Evolutionary conservation across 192 early-diverging fungal genomes (phyloP).

Genomic region (Entomortierella parvispora): DNA sequence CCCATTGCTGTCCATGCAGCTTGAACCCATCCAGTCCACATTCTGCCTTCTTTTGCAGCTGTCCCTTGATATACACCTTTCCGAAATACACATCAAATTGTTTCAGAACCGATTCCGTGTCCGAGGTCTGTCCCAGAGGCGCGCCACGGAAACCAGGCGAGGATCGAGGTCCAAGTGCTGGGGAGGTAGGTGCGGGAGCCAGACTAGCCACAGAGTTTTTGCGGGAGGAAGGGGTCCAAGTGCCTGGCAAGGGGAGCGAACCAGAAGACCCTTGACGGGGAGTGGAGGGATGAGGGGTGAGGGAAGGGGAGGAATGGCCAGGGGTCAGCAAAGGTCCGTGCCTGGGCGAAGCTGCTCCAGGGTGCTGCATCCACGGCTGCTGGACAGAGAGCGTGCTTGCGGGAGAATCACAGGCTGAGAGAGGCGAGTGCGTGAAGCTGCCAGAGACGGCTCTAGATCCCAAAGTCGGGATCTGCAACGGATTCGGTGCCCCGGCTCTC

Average conservation of each 20-base stretch:
- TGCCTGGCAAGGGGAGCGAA: slow-evolving; percentile 32
- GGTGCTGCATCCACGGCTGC: slow-evolving; percentile 12
- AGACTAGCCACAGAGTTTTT: slow-evolving; percentile 40
- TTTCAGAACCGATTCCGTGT: slow-evolving; percentile 58
- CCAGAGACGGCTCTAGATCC: background rate
- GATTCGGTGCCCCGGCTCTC: slow-evolving; percentile 9
- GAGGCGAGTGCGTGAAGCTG: background rate
- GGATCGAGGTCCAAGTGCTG: background rate
- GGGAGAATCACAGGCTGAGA: slow-evolving; percentile 3
- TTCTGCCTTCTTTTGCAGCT: slow-evolving; percentile 78
- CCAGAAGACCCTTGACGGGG: slow-evolving; percentile 14
- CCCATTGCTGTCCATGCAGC: slow-evolving; percentile 72
- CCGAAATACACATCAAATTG: slow-evolving; percentile 74
- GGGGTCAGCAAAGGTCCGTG: slow-evolving; percentile 46
- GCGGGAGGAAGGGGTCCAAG: slow-evolving; percentile 21
- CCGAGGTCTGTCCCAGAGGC: slow-evolving; percentile 48
- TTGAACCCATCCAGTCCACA: slow-evolving; percentile 68
- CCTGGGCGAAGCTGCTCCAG: slow-evolving; percentile 15
- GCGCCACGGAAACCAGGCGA: slow-evolving; percentile 48
- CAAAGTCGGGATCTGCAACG: slow-evolving; percentile 26
- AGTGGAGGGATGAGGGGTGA: slow-evolving; percentile 18
- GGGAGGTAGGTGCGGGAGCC: no score
- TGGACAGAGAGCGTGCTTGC: background rate
- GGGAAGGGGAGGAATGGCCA: slow-evolving; percentile 14
- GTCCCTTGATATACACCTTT: slow-evolving; percentile 77